These are phyloP conservation scores for Moesziomyces sp. DNA, from an alignment of 1,284 basidiomycete species.

Conservation along the genomic window DNA sequence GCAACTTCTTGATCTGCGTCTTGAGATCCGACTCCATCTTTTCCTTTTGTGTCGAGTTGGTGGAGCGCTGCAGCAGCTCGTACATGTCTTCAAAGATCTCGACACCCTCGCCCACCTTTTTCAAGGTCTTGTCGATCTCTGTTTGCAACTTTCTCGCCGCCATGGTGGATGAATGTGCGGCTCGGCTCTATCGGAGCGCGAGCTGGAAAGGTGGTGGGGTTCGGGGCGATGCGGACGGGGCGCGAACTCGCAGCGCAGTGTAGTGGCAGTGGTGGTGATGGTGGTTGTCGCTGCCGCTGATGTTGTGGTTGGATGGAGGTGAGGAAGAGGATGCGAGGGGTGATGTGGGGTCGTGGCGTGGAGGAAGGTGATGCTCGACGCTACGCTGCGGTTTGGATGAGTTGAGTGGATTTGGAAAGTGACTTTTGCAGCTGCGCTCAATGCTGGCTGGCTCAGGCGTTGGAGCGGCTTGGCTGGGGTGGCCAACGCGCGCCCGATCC, in stretches of 20 bases:
- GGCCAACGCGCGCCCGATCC: conserved; percentile 24
- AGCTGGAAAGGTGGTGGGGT: too few relatives aligned
- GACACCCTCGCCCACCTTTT: conserved; percentile 67
- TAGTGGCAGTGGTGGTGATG: too few relatives aligned
- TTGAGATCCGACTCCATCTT: conserved; percentile 68
- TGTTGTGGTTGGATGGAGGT: too few relatives aligned
- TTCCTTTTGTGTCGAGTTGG: conserved; percentile 67
- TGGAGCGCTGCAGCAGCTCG: conserved; percentile 65
- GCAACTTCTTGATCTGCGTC: conserved; percentile 84
- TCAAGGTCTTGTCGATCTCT: conserved; percentile 67
- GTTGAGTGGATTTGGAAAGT: conserved; percentile 1
- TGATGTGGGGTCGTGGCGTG: not conserved
- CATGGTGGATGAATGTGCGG: conserved; percentile 39
- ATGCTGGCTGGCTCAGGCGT: too few relatives aligned
- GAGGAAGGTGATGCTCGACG: conserved; percentile 4
- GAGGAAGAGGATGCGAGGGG: not conserved
- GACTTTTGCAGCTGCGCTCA: not conserved
- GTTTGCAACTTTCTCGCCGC: conserved; percentile 66
- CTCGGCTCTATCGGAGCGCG: not conserved
- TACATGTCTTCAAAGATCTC: conserved; percentile 67
- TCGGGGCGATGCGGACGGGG: too few relatives aligned
- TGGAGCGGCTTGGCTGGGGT: conserved; percentile 1
- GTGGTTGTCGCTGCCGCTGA: not conserved
- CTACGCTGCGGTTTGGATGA: not conserved
- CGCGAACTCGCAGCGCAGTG: too few relatives aligned